Evolutionary conservation across 331 rosid species (phyloP).

Genomic region (Phaseolus coccineus): DNA sequence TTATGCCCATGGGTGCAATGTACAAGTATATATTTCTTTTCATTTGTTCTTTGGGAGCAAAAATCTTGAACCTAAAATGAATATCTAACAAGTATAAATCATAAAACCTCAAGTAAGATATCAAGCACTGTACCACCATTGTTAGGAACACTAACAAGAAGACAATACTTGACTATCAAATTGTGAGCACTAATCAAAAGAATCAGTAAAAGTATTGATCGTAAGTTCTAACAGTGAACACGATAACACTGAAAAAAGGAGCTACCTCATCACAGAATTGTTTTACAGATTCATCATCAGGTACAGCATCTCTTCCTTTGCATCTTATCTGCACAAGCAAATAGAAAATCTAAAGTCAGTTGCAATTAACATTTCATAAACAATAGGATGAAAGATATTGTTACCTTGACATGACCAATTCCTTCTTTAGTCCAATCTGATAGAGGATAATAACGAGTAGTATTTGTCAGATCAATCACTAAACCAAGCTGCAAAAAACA

Average conservation of each 20-base stretch:
- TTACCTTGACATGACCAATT: slow-evolving; percentile 86
- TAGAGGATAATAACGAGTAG: slow-evolving; percentile 78
- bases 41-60: slow-evolving; percentile 65
- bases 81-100: slow-evolving; percentile 51
- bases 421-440: slow-evolving; percentile 89
- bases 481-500: slow-evolving; percentile 87
- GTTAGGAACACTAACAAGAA: slow-evolving; percentile 30
- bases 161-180: slow-evolving; percentile 28
- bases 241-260: slow-evolving; percentile 31
- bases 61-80: slow-evolving; percentile 78
- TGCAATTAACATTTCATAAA: slow-evolving; percentile 27
- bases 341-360: slow-evolving; percentile 33
- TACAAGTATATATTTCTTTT: slow-evolving; percentile 84
- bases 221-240: slow-evolving; percentile 10
- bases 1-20: slow-evolving; percentile 99
- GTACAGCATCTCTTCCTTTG: slow-evolving; percentile 87
- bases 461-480: slow-evolving; percentile 93
- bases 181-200: slow-evolving; percentile 32
- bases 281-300: slow-evolving; percentile 83
- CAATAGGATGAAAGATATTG: slow-evolving; percentile 25
- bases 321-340: slow-evolving; percentile 80
- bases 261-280: slow-evolving; percentile 77
- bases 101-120: slow-evolving; percentile 52
- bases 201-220: slow-evolving; percentile 35
- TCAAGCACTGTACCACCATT: slow-evolving; percentile 41